Conservation (phyloP, 2,329 filamentous ascomycete genomes). For the Fusarium azukiicola region DNA sequence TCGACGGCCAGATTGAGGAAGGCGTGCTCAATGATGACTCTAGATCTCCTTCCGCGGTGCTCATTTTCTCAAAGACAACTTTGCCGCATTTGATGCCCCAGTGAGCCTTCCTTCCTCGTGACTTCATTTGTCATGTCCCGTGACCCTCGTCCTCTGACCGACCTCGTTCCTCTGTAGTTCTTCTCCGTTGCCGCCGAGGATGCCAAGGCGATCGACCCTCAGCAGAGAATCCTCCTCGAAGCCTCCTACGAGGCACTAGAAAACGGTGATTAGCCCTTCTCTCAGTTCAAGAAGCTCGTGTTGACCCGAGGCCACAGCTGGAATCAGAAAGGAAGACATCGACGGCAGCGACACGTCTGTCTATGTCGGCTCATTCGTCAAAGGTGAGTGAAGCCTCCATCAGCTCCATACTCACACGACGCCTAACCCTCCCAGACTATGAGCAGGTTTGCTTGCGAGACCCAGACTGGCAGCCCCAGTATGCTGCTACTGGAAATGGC, state of each 20-base stretch:
- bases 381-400: conserved; percentile 59
- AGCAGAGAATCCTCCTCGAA: conserved; percentile 74
- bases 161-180: conserved; percentile 63
- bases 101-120: conserved; percentile 58
- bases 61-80: conserved; percentile 72
- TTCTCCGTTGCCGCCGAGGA: conserved; percentile 73
- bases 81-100: conserved; percentile 71
- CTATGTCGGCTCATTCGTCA: conserved; percentile 74
- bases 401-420: not conserved
- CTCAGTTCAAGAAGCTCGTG: too few species aligned
- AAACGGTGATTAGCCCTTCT: conserved; percentile 61
- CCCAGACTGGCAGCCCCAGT: conserved; percentile 71
- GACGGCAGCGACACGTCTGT: conserved; percentile 70
- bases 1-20: not conserved
- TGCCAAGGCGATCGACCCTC: conserved; percentile 74
- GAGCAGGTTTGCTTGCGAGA: conserved; percentile 73
- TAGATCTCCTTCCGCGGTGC: conserved; percentile 72
- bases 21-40: conserved; percentile 28
- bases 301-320: conserved; percentile 58
- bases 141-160: conserved; percentile 17
- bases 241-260: conserved; percentile 73
- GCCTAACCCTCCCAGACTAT: conserved; percentile 64
- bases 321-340: conserved; percentile 67
- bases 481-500: conserved; percentile 75
- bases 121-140: not conserved